Conservation (phyloP, 2,329 filamentous ascomycete species). For the Trichoderma sp. region DNA sequence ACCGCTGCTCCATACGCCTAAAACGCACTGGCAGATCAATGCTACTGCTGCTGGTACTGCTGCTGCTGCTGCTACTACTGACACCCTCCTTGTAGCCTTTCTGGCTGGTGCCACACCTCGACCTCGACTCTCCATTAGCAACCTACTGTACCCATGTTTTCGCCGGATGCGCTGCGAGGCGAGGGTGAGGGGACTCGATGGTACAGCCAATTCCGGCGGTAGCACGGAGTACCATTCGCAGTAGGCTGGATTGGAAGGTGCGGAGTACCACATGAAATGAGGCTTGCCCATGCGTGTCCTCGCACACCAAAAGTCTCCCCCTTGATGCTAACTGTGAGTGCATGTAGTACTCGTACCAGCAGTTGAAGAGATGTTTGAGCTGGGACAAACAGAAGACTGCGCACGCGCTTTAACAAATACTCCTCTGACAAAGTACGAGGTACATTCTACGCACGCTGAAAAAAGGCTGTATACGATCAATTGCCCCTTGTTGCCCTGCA, state of each 20-base stretch:
- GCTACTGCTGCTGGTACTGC: not conserved
- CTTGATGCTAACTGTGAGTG: not conserved
- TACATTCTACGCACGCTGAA: not conserved
- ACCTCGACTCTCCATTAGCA: not conserved
- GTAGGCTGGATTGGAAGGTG: not conserved
- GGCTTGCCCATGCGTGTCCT: not conserved
- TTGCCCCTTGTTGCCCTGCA: not conserved
- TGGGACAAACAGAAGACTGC: not conserved
- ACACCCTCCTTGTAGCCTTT: constrained; percentile 5
- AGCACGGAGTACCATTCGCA: not conserved
- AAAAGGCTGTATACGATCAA: not conserved
- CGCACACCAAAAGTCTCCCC: not conserved
- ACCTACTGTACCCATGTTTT: constrained; percentile 6
- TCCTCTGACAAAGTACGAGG: not conserved
- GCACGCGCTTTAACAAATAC: not conserved
- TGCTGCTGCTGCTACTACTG: not conserved
- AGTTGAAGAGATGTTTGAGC: not conserved
- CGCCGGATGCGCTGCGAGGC: constrained; percentile 7
- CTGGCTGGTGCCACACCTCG: constrained; percentile 14
- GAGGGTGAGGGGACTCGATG: not conserved
- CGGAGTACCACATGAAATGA: constrained; percentile 7
- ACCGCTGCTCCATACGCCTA: not conserved
- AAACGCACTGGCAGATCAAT: not conserved
- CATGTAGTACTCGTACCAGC: not conserved
- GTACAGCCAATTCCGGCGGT: constrained; percentile 6